phyloP scores from a whole-genome alignment of 2,329 filamentous ascomycete genomes.

The Aureobasidium sp. region DNA sequence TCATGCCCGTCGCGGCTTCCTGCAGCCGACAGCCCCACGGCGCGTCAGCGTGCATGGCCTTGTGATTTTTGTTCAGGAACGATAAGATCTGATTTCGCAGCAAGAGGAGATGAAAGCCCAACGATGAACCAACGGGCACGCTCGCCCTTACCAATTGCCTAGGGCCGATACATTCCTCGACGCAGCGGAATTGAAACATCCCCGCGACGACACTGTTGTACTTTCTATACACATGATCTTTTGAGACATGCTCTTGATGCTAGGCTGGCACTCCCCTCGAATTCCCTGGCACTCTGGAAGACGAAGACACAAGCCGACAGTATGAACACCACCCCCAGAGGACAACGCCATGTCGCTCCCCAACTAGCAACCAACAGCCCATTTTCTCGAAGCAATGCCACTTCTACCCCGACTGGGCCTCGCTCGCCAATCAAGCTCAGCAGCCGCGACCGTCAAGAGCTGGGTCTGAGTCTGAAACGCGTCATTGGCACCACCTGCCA shows the following conservation, averaged over 20 bases:
- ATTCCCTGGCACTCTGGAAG: slow-evolving; percentile 16
- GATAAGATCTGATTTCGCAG: neutral
- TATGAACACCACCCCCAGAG: slow-evolving; percentile 6
- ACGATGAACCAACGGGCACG: neutral
- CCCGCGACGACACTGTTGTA: neutral
- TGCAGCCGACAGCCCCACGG: neutral
- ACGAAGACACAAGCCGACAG: neutral
- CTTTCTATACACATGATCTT: neutral
- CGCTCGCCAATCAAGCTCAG: slow-evolving; percentile 11
- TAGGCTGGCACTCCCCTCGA: slow-evolving; percentile 19
- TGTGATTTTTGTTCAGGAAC: neutral
- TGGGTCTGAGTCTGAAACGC: slow-evolving; percentile 34
- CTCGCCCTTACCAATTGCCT: neutral
- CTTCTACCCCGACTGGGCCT: neutral
- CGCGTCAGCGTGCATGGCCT: slow-evolving; percentile 9
- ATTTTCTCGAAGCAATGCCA: neutral
- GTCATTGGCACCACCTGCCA: slow-evolving; percentile 87
- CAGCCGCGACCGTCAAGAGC: slow-evolving; percentile 9
- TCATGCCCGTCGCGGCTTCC: neutral
- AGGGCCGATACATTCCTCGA: neutral
- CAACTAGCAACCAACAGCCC: neutral
- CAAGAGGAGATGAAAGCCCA: neutral
- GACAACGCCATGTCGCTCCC: slow-evolving; percentile 3
- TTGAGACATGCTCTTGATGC: slow-evolving; percentile 16
- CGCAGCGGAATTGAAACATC: neutral